phyloP scores from a whole-genome alignment of 768 basidiomycete genomes.

The Suillus cothurnatus region DNA sequence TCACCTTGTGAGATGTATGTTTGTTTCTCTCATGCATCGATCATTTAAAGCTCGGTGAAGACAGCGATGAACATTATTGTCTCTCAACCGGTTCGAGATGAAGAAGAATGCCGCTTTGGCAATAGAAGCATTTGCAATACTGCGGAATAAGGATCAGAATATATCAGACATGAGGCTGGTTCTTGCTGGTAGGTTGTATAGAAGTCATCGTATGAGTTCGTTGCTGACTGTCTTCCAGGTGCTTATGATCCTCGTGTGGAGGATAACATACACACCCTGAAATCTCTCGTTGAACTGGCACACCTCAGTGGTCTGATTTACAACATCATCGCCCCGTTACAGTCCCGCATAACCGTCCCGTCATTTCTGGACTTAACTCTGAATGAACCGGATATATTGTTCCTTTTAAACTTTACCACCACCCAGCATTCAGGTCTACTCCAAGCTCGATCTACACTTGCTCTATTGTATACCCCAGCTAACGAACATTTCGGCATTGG shows the following conservation, averaged over 20 bases:
- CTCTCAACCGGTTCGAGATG: conserved; percentile 92
- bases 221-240: conserved; percentile 44
- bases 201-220: conserved; percentile 5
- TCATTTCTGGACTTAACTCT: conserved; percentile 39
- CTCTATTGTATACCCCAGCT: conserved; percentile 87
- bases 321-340: conserved; percentile 52
- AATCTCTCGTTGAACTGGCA: conserved; percentile 50
- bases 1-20: conserved; percentile 54
- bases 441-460: conserved; percentile 61
- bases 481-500: conserved; percentile 99
- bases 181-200: conserved; percentile 58
- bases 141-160: conserved; percentile 38
- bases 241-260: conserved; percentile 88
- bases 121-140: conserved; percentile 69
- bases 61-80: conserved; percentile 70
- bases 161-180: conserved; percentile 62
- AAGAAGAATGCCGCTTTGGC: conserved; percentile 93
- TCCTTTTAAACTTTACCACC: conserved; percentile 92
- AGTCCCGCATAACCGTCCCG: conserved; percentile 42
- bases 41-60: conserved; percentile 40
- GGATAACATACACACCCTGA: conserved; percentile 79
- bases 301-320: conserved; percentile 54
- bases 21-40: background rate
- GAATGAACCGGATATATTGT: conserved; percentile 64
- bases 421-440: conserved; percentile 83